Evolutionary conservation across 495 filamentous ascomycete genomes (phyloP).

Genomic region (Clohesyomyces aquaticus): DNA sequence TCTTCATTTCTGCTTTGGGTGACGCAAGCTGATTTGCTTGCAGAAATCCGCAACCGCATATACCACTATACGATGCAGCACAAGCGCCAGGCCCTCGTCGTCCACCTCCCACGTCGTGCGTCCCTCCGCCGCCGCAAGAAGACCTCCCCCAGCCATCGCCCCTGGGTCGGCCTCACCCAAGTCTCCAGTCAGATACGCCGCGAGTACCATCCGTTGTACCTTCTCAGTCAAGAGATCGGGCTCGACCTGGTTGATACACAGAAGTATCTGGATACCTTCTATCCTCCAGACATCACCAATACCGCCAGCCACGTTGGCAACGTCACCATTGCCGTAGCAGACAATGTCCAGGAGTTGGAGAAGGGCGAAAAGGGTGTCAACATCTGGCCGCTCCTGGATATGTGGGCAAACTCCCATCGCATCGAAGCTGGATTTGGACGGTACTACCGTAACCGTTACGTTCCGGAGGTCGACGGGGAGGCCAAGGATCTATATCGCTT

Average conservation of each 20-base stretch:
- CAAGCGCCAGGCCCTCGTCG: constrained; percentile 2
- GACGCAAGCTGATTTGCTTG: not conserved
- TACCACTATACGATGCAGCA: not conserved
- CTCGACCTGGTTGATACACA: not conserved
- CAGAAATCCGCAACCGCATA: constrained; percentile 15
- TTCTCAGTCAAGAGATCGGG: constrained; percentile 3
- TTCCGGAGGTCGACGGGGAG: constrained; percentile 3
- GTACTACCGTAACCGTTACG: not conserved
- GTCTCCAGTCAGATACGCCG: constrained; percentile 17
- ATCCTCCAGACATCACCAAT: not conserved
- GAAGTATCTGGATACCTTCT: constrained; percentile 4
- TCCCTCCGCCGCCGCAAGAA: constrained; percentile 4
- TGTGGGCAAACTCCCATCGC: constrained; percentile 9
- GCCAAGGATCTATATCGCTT: constrained; percentile 11
- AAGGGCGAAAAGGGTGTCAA: not conserved
- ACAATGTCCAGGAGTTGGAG: not conserved
- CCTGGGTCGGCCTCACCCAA: constrained; percentile 9
- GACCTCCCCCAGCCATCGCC: not conserved
- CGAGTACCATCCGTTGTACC: constrained; percentile 8
- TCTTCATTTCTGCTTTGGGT: not conserved
- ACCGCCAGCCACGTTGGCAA: not conserved
- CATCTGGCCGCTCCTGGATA: constrained; percentile 6
- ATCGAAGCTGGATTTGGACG: constrained; percentile 20
- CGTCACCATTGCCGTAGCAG: constrained; percentile 4
- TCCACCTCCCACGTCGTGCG: constrained; percentile 7